A percentile compares a stretch with the other conserved stretches of the same genome.
Conservation (phyloP, 345 rosid genomes). For the Arabidopsis suecica region DNA sequence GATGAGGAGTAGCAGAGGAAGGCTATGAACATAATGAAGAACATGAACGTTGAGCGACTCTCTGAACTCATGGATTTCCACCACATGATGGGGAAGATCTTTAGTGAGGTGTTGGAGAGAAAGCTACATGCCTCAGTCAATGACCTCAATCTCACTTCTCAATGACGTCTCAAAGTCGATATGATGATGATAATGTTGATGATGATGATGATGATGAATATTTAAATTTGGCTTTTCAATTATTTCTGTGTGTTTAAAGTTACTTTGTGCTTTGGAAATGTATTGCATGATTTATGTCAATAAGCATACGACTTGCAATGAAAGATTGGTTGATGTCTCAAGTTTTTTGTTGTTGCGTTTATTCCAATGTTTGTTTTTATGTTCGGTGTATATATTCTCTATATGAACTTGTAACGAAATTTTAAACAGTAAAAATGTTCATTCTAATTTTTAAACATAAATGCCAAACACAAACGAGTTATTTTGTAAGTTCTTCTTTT, state of each 20-base stretch:
- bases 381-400: background rate
- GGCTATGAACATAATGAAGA: slow-evolving; percentile 64
- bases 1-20: slow-evolving; percentile 66
- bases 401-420: background rate
- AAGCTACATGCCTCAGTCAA: slow-evolving; percentile 51
- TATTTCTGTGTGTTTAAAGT: background rate
- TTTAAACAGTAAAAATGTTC: background rate
- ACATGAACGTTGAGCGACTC: slow-evolving; percentile 72
- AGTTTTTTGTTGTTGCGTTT: no score
- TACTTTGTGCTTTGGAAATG: background rate
- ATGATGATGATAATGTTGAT: background rate
- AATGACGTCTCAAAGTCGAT: slow-evolving; percentile 9
- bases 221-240: background rate
- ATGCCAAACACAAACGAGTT: background rate
- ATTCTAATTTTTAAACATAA: background rate
- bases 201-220: no score
- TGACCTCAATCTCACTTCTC: slow-evolving; percentile 25
- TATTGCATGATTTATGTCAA: background rate
- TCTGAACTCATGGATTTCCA: slow-evolving; percentile 77
- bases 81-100: slow-evolving; percentile 73
- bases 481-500: no score
- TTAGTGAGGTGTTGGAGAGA: slow-evolving; percentile 68
- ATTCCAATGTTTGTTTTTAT: no score
- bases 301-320: background rate
- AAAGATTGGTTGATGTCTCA: background rate